Percentiles rank a stretch among this genome's conserved stretches.
These are phyloP conservation scores for Capsicum chinense DNA, from an alignment of 257 asterid genomes.

Conservation along the genomic window DNA sequence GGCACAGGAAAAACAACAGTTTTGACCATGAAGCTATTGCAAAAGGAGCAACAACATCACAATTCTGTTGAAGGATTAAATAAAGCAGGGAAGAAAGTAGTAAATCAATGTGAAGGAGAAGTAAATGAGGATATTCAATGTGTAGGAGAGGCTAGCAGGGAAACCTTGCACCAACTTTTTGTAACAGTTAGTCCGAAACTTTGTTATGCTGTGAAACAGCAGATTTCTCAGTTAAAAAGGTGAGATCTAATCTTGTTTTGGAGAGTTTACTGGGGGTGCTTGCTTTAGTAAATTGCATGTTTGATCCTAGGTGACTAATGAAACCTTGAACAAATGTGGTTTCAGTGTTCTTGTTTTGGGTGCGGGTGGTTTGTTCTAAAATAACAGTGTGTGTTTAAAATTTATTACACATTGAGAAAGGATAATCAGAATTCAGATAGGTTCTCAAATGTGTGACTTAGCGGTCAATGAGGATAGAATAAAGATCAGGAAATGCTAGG, in stretches of 20 bases:
- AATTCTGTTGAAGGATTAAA: constrained; percentile 45
- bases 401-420: neutral
- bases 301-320: neutral
- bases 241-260: constrained; percentile 2
- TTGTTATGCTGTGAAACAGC: constrained; percentile 70
- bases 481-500: neutral
- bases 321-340: neutral
- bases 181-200: constrained; percentile 75
- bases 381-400: neutral
- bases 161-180: constrained; percentile 57
- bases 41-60: constrained; percentile 51
- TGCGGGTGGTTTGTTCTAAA: neutral
- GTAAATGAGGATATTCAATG: neutral
- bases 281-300: neutral
- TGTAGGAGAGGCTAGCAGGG: constrained; percentile 21
- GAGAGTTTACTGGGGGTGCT: neutral
- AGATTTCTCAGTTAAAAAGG: constrained; percentile 63
- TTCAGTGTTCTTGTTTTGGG: neutral
- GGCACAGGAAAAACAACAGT: constrained; percentile 80
- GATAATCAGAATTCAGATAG: neutral
- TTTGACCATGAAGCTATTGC: constrained; percentile 61
- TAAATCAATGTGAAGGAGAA: neutral
- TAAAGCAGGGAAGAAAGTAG: neutral
- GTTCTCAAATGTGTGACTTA: neutral
- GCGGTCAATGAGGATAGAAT: no score